A percentile compares a stretch with the other conserved stretches of the same genome.
phyloP scores from a whole-genome alignment of 2,329 filamentous ascomycete genomes.

The Scedosporium aurantiacum region DNA sequence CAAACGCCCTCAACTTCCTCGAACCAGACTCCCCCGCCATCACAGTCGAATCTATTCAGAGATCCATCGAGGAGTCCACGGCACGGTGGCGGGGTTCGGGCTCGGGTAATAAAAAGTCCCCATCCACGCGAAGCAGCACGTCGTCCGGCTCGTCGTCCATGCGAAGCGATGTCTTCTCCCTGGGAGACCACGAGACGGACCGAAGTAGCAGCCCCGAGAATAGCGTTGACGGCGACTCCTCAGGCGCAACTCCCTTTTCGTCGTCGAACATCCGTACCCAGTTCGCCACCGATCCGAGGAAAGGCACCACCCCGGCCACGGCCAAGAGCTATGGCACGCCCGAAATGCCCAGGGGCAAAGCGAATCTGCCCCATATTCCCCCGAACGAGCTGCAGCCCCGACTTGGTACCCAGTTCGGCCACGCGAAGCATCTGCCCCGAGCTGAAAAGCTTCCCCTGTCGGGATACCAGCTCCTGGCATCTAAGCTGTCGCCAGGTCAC shows the following conservation, averaged over 20 bases:
- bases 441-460: slow-evolving; percentile 34
- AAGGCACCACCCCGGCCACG: background rate
- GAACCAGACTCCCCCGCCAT: slow-evolving; percentile 45
- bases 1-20: slow-evolving; percentile 40
- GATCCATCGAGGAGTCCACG: slow-evolving; percentile 19
- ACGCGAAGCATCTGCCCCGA: slow-evolving; percentile 22
- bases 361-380: slow-evolving; percentile 24
- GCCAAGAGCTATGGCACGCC: slow-evolving; percentile 24
- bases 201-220: slow-evolving; percentile 32
- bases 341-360: slow-evolving; percentile 29
- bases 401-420: background rate
- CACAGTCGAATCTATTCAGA: slow-evolving; percentile 21
- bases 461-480: slow-evolving; percentile 54
- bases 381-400: slow-evolving; percentile 26
- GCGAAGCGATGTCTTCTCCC: slow-evolving; percentile 31
- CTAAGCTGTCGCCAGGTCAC: slow-evolving; percentile 29
- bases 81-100: slow-evolving; percentile 16
- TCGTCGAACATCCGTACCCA: background rate
- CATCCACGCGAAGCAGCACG: slow-evolving; percentile 20
- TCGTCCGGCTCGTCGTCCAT: slow-evolving; percentile 43
- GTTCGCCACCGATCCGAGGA: background rate
- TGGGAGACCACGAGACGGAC: slow-evolving; percentile 29
- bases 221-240: slow-evolving; percentile 20
- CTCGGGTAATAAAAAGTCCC: slow-evolving; percentile 14
- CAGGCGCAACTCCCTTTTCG: background rate